Evolutionary conservation across 495 filamentous ascomycete species (phyloP), one percentile per base, ranked within the genome.

Genomic region (Aspergillus panamensis): DNA sequence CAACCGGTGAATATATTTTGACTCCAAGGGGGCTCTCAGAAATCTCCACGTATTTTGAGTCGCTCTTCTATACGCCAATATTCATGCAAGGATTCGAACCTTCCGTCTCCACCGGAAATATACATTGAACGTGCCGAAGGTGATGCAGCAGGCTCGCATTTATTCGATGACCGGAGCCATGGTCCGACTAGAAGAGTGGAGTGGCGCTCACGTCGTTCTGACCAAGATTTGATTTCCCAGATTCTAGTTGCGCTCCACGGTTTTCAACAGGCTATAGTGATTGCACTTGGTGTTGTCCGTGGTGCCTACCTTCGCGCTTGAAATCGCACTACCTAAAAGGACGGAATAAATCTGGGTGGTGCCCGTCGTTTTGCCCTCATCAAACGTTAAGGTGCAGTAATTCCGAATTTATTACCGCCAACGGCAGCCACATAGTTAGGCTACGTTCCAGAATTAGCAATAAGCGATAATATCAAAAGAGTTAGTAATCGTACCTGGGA

Each of bases 171-270:
- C 5, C 25, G 25, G 2, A 2, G 25, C 25, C 6, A 1, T 39
- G 14, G 1, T 39, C 10, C 35, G 10, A 39, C 35, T 45, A 45
- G 42, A 45, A 45, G 19, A 45, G 20, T 16, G 42, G 14, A 8
- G 42, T 88, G 29, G 86, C 85, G 51, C 85, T 84, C 43, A 84
- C 83, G 60, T 89, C 85, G 70, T 82, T 87, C 62, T 85, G 76
- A 7, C 85, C 86, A 8, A 89, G 77, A 42, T 80, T 84, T 9
- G 77, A 42, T 80, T 84, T 9, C 82, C 80, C 31, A 88, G 74
- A 14, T 69, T 80, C 84, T 83, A 88, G 75, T 90, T 90, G 6
- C 80, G 80, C 44, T 77, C 68, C 17, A 84, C 77, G 13, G 85
- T 84, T 14, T 85, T 73, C 56, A 90, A 76, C 53, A 78, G 74